phyloP scores from a whole-genome alignment of 352 stramenopile genomes.

The Lagenidium giganteum region DNA sequence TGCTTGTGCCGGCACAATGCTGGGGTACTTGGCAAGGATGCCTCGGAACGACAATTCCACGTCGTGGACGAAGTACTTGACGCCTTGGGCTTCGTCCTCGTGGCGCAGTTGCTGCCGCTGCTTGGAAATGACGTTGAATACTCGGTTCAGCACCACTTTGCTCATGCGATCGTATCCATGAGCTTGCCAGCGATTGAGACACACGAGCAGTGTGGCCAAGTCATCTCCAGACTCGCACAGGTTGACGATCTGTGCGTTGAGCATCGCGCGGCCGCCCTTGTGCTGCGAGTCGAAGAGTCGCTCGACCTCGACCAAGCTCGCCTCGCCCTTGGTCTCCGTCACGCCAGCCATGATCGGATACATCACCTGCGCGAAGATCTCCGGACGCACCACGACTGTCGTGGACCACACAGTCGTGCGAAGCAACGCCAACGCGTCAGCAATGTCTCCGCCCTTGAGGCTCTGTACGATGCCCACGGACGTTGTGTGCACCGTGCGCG shows the following conservation, averaged over 20 bases:
- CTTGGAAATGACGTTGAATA: conserved; percentile 56
- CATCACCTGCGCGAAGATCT: conserved; percentile 60
- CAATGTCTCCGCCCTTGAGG: conserved; percentile 40
- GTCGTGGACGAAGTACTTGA: conserved; percentile 31
- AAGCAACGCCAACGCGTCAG: conserved; percentile 38
- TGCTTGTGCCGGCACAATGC: conserved; percentile 36
- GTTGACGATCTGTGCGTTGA: conserved; percentile 64
- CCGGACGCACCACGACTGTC: conserved; percentile 33
- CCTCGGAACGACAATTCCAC: conserved; percentile 48
- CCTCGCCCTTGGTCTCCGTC: conserved; percentile 19
- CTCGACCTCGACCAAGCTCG: conserved; percentile 47
- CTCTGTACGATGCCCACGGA: conserved; percentile 42
- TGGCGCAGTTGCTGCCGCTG: conserved; percentile 35
- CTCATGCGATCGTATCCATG: conserved; percentile 34
- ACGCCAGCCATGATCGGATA: conserved; percentile 49
- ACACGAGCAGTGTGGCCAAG: conserved; percentile 48
- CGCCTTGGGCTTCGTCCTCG: conserved; percentile 4
- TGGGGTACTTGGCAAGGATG: conserved; percentile 45
- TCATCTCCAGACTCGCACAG: conserved; percentile 64
- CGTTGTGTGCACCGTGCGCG: conserved; percentile 39
- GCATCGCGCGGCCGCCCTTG: conserved; percentile 19
- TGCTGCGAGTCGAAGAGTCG: conserved; percentile 55
- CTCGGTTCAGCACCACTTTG: conserved; percentile 35
- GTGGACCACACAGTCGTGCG: conserved; percentile 32
- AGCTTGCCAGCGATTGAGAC: conserved; percentile 55